Base-by-base conservation (phyloP, 805 yeast species). In the Pichia sporocuriosa region DNA sequence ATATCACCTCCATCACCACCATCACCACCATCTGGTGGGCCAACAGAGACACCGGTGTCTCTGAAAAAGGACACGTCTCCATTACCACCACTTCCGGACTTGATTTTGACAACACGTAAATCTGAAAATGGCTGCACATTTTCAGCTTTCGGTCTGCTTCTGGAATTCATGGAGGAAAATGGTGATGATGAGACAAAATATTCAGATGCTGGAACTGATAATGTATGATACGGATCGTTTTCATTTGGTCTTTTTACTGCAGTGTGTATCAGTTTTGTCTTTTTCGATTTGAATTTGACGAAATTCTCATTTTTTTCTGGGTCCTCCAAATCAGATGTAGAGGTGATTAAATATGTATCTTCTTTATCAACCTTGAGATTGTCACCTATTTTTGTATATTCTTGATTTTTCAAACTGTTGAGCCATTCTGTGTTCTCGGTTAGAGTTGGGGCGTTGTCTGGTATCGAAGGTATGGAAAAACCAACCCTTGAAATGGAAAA, bases 11-110 rank as follows among this genome's bases (percentile, higher is more conserved):
- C 98, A 46, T 70, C 66, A 4, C 97, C 98, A 24, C 98, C 98
- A 63, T 93, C 97, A 9, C 98, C 98, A n/a, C 98, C 98, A 61
- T 89, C 95, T 0, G 98, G 95, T 0, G 98, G 97, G 0, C 98
- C 98, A 16, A 73, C 71, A 0, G 95, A 71, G 32, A 85, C 65
- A 31, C 88, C 85, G 4, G 95, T 84, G 51, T 87, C 97, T 49
- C 96, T 69, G 45, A 81, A 73, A 61, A 93, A 93, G 0, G 97
- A 83, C 0, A 87, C 81, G 25, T 75, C 69, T 6, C 98, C 98
- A 57, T 81, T 70, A 2, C 98, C 98, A 17, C 98, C 98, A 31
- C 66, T 69, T 0, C 98, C 98, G 22, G 95, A 77, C 4, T 65
- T 58, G 8, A 87, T 65, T 42, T 75, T 75, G 9, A 90, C 69